Conservation (phyloP, 2,329 filamentous ascomycete genomes). For the Magnaporthiopsis incrustans region DNA sequence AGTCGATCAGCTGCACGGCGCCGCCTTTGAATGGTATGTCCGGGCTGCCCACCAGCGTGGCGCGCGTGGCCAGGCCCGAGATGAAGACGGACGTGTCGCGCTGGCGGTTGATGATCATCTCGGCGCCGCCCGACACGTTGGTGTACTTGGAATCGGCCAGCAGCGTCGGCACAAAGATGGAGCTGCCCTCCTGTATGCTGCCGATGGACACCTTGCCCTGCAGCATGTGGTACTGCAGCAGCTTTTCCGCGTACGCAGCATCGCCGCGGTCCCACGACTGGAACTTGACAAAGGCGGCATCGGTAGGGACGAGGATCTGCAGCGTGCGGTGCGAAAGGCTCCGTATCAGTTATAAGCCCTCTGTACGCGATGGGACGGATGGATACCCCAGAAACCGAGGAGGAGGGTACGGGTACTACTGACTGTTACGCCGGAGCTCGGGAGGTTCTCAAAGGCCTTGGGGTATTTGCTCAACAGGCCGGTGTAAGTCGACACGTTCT, state of each 20-base stretch:
- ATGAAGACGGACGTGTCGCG: conserved; percentile 29
- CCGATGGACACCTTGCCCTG: conserved; percentile 37
- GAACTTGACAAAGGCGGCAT: conserved; percentile 48
- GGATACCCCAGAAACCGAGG: too few species aligned
- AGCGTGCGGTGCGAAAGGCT: too few species aligned
- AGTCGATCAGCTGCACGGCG: conserved; percentile 44
- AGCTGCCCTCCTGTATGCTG: conserved; percentile 27
- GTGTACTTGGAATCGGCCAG: conserved; percentile 33
- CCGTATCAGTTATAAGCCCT: background rate
- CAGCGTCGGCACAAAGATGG: conserved; percentile 34
- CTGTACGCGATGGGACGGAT: too few species aligned
- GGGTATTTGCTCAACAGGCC: conserved; percentile 37
- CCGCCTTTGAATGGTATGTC: conserved; percentile 43
- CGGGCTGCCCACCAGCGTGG: conserved; percentile 26
- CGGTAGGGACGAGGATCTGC: conserved; percentile 48
- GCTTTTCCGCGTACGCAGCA: conserved; percentile 32
- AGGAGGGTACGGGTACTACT: conserved; percentile 10
- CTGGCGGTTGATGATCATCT: conserved; percentile 37
- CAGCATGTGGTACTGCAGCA: conserved; percentile 57
- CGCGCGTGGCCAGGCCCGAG: conserved; percentile 32
- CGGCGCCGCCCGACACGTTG: conserved; percentile 42
- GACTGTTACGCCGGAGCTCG: conserved; percentile 37
- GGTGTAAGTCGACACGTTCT: conserved; percentile 36
- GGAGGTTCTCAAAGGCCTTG: conserved; percentile 34
- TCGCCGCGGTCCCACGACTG: conserved; percentile 38